phyloP scores from a whole-genome alignment of 345 rosid genomes.

The Hypericum androsaemum region DNA sequence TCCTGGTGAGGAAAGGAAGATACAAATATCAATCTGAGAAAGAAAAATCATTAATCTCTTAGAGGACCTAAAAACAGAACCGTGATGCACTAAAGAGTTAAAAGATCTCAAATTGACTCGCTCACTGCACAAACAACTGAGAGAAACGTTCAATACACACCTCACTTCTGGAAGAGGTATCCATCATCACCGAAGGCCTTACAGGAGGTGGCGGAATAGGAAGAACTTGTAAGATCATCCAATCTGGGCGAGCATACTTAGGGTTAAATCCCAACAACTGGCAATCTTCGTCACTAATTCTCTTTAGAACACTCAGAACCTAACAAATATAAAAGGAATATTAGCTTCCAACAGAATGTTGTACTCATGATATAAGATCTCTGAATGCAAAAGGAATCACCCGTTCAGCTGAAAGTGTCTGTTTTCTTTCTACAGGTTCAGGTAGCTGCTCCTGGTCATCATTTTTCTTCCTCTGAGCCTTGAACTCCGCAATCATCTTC shows the following conservation, averaged over 20 bases:
- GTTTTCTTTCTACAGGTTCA: conserved; percentile 90
- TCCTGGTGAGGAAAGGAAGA: conserved; percentile 43
- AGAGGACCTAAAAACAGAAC: neutral
- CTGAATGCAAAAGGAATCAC: conserved; percentile 21
- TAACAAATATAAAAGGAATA: conserved; percentile 11
- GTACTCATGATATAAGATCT: conserved; percentile 1
- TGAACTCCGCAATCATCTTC: conserved; percentile 91
- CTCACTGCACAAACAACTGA: neutral
- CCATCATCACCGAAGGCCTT: conserved; percentile 98
- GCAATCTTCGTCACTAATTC: conserved; percentile 94
- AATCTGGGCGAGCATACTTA: conserved; percentile 95
- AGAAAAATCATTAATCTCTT: neutral
- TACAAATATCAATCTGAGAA: neutral
- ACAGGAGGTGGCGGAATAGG: conserved; percentile 99
- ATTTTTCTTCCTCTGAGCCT: conserved; percentile 57
- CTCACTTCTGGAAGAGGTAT: conserved; percentile 87
- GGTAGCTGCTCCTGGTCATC: conserved; percentile 93
- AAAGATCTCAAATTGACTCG: neutral
- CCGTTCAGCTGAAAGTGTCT: conserved; percentile 88
- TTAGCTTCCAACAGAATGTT: conserved; percentile 7
- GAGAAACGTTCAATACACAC: conserved; percentile 20
- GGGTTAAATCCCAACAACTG: conserved; percentile 78
- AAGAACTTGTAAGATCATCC: conserved; percentile 97
- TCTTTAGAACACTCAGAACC: conserved; percentile 88
- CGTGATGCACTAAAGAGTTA: too few species aligned